phyloP scores from a whole-genome alignment of 768 basidiomycete species.

The Mycena crocata region DNA sequence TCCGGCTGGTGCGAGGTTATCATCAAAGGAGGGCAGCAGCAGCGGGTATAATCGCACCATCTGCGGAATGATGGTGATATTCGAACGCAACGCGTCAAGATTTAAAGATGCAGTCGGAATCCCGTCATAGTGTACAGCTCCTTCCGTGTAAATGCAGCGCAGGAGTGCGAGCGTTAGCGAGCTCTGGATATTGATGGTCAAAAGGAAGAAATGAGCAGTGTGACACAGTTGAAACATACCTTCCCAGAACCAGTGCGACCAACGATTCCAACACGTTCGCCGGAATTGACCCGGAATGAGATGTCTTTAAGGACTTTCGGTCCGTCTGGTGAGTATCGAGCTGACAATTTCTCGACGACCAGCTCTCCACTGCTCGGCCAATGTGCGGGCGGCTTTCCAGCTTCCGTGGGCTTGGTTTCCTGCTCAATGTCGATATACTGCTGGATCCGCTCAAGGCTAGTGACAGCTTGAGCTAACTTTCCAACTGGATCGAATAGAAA shows the following conservation, averaged over 20 bases:
- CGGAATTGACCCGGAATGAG: constrained; percentile 62
- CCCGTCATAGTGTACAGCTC: constrained; percentile 65
- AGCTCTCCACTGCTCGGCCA: constrained; percentile 48
- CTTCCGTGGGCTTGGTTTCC: constrained; percentile 49
- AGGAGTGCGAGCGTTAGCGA: constrained; percentile 60
- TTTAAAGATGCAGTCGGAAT: constrained; percentile 59
- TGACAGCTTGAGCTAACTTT: too few relatives aligned
- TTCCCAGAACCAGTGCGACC: constrained; percentile 43
- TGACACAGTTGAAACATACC: constrained; percentile 44
- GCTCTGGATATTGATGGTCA: constrained; percentile 27
- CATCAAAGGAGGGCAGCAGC: neutral
- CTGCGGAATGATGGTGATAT: constrained; percentile 69
- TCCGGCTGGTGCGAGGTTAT: constrained; percentile 41
- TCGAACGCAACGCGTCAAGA: constrained; percentile 63
- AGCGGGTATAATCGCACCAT: constrained; percentile 40
- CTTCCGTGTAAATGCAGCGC: constrained; percentile 64
- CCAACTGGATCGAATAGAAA: too few relatives aligned
- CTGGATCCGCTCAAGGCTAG: constrained; percentile 66
- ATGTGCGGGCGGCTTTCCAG: constrained; percentile 66
- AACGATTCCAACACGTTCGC: constrained; percentile 63
- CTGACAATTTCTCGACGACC: constrained; percentile 49
- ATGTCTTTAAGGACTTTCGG: constrained; percentile 69
- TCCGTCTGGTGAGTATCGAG: constrained; percentile 64
- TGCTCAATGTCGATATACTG: constrained; percentile 61
- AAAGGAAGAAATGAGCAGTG: neutral